phyloP scores from a whole-genome alignment of 352 stramenopile genomes.

The Phytophthora ohioensis region DNA sequence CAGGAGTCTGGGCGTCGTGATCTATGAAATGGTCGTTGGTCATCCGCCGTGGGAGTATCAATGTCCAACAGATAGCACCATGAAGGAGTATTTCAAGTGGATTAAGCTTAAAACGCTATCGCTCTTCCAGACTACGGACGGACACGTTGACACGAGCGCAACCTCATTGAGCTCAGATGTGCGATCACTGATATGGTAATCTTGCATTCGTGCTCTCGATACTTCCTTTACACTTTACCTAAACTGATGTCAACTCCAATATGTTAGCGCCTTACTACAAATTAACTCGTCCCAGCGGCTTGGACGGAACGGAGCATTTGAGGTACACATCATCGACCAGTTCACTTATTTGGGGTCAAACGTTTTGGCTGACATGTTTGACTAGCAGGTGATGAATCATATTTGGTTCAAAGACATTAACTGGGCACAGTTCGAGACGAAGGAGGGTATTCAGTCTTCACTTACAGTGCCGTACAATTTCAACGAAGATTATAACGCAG shows the following conservation, averaged over 20 bases:
- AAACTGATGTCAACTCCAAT: neutral
- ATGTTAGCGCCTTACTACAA: slow-evolving; percentile 30
- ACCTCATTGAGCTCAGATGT: slow-evolving; percentile 26
- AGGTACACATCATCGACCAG: slow-evolving; percentile 31
- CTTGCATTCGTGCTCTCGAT: neutral
- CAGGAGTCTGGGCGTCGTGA: slow-evolving; percentile 77
- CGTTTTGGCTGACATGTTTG: neutral
- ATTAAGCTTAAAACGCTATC: slow-evolving; percentile 32
- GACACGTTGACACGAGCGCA: neutral
- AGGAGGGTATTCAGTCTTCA: slow-evolving; percentile 8
- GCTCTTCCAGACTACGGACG: slow-evolving; percentile 8
- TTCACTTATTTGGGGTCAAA: neutral
- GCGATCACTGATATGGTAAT: slow-evolving; percentile 45
- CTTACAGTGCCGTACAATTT: slow-evolving; percentile 45
- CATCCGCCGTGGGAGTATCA: slow-evolving; percentile 79
- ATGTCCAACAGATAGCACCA: slow-evolving; percentile 27
- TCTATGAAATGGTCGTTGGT: slow-evolving; percentile 78
- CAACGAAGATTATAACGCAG: slow-evolving; percentile 41
- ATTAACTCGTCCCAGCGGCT: slow-evolving; percentile 55
- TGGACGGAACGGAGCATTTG: slow-evolving; percentile 39
- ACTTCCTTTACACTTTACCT: neutral
- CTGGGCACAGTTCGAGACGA: slow-evolving; percentile 45
- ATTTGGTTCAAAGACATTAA: slow-evolving; percentile 68
- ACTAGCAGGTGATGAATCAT: slow-evolving; percentile 62
- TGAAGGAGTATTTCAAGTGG: slow-evolving; percentile 45